Conservation (phyloP, 2,329 filamentous ascomycete genomes). For the Cytospora piceicola region DNA sequence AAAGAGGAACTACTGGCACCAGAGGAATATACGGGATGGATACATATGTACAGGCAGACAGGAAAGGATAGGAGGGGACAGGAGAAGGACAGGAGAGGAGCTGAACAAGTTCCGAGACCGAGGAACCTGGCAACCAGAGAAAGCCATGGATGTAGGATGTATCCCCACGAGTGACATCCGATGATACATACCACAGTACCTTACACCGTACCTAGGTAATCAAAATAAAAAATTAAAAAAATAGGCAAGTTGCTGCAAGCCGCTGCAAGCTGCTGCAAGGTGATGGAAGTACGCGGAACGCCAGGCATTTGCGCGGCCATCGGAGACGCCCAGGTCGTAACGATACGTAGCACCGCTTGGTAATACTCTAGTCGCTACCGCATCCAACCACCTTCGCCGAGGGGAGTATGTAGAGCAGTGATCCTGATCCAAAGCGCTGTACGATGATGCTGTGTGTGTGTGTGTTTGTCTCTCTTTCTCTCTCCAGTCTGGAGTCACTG, state of each 20-base stretch:
- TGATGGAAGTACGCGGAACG: conserved; percentile 10
- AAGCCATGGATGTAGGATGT: too few relatives aligned
- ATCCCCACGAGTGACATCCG: neutral
- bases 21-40: conserved; percentile 7
- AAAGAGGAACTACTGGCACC: conserved; percentile 5
- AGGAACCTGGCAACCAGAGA: neutral
- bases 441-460: conserved; percentile 6
- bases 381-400: too few relatives aligned
- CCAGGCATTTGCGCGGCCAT: conserved; percentile 12
- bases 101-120: conserved; percentile 10
- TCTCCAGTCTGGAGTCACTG: neutral
- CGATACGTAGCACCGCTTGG: conserved; percentile 4
- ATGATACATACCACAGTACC: neutral
- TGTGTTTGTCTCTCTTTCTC: too few relatives aligned
- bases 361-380: conserved; percentile 2
- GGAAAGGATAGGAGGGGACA: too few relatives aligned
- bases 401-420: conserved; percentile 2
- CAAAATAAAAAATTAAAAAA: too few relatives aligned
- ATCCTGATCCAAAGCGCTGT: conserved; percentile 12
- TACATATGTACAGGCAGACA: neutral
- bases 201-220: too few relatives aligned
- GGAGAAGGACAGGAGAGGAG: neutral
- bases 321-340: neutral
- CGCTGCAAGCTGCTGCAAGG: too few relatives aligned
- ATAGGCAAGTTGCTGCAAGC: too few relatives aligned